Percentiles rank a stretch among this genome's conserved stretches.
Evolutionary conservation across 257 asterid genomes (phyloP).

Genomic region (Rehmannia glutinosa): DNA sequence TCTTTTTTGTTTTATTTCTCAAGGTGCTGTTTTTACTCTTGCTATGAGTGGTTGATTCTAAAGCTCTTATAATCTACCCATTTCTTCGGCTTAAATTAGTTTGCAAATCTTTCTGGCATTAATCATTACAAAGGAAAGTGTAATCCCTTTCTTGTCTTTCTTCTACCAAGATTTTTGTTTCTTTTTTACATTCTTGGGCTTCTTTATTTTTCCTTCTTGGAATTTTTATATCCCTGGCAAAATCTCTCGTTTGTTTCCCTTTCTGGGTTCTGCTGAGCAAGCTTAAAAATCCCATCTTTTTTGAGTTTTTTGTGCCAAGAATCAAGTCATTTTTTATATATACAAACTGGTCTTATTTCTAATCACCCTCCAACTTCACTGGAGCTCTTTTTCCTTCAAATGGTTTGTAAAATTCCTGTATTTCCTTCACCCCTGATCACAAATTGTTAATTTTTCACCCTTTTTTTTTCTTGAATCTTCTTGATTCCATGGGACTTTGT

Average conservation of each 20-base stretch:
- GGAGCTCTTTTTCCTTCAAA: conserved; percentile 7
- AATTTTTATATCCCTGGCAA: conserved; percentile 2
- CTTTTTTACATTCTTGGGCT: conserved; percentile 12
- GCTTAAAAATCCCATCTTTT: conserved; percentile 28
- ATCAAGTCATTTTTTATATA: not conserved
- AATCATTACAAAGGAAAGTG: conserved; percentile 29
- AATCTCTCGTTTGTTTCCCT: conserved; percentile 28
- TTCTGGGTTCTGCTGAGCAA: conserved; percentile 43
- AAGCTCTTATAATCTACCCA: conserved; percentile 24
- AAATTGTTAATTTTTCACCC: not conserved
- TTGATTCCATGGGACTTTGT: conserved; percentile 87
- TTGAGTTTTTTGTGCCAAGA: not conserved
- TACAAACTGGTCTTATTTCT: not conserved
- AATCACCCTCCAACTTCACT: not conserved
- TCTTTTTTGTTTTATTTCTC: not conserved
- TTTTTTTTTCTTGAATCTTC: conserved; percentile 8
- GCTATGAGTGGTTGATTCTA: conserved; percentile 30
- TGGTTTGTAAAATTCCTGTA: not conserved
- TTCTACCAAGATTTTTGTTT: conserved; percentile 7
- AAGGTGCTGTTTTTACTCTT: conserved; percentile 12
- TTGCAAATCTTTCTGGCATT: conserved; percentile 25
- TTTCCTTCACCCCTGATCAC: not conserved
- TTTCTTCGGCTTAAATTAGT: conserved; percentile 30
- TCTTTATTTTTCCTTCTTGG: conserved; percentile 11
- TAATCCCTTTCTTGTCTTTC: conserved; percentile 19